Percentiles rank a stretch among this genome's conserved stretches.
Evolutionary conservation across 768 basidiomycete species (phyloP).

Genomic region (Trametes elegans): DNA sequence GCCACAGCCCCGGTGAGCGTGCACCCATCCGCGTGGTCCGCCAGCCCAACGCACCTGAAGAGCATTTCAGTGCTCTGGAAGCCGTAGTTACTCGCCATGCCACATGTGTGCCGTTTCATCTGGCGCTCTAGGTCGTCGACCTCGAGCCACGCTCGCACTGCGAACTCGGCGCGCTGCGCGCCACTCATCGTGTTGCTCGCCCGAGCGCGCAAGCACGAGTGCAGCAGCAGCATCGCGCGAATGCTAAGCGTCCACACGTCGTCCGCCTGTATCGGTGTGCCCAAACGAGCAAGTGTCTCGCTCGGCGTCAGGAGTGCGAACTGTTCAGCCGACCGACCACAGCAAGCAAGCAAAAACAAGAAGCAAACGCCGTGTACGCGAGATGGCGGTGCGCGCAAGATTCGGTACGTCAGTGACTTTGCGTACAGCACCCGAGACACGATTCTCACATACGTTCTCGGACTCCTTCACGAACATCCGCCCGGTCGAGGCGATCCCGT

Average conservation of each 20-base stretch:
- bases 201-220: conserved; percentile 7
- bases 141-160: conserved; percentile 16
- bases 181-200: conserved; percentile 2
- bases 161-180: conserved; percentile 15
- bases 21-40: background rate
- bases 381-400: too few relatives aligned
- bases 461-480: conserved; percentile 12
- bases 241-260: conserved; percentile 13
- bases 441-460: conserved; percentile 9
- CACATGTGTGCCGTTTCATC: conserved; percentile 10
- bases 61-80: conserved; percentile 15
- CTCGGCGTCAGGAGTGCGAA: conserved; percentile 9
- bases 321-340: too few relatives aligned
- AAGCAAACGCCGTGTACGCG: too few relatives aligned
- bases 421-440: background rate
- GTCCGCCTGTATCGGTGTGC: conserved; percentile 20
- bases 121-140: conserved; percentile 16
- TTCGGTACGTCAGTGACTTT: background rate
- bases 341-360: too few relatives aligned
- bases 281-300: conserved; percentile 10
- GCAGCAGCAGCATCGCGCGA: conserved; percentile 15
- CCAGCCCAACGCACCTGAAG: conserved; percentile 1
- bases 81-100: conserved; percentile 5
- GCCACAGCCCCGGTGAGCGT: background rate
- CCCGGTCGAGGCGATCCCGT: background rate